Percentiles rank a stretch among this genome's conserved stretches.
These are phyloP conservation scores for Pseudocohnilembus persalinus DNA, from an alignment of 169 alveolate species.

Conservation along the genomic window DNA sequence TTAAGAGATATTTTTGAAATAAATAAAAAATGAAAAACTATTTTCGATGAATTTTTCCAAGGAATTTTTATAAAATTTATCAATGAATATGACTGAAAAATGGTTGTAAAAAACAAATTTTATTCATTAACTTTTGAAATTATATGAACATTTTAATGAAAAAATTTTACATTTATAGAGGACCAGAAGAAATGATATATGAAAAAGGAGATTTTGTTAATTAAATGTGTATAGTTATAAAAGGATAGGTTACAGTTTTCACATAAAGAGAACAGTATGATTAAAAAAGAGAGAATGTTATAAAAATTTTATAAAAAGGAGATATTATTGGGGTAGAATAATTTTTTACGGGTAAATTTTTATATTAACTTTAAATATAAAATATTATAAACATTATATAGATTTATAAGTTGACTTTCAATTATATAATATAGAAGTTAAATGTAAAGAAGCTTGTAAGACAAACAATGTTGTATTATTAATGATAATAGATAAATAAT, in stretches of 20 bases:
- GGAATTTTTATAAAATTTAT: background rate
- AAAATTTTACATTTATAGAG: background rate
- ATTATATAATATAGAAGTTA: no score
- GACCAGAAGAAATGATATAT: conserved; percentile 22
- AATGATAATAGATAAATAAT: conserved; percentile 3
- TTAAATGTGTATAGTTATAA: conserved; percentile 1
- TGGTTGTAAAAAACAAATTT: conserved; percentile 7
- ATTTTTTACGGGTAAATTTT: conserved; percentile 14
- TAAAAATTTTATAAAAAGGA: conserved; percentile 9
- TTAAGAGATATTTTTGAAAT: background rate
- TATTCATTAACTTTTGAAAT: no score
- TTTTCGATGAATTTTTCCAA: conserved; percentile 1
- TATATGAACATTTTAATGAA: no score
- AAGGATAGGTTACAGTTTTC: conserved; percentile 2
- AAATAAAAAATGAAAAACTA: background rate
- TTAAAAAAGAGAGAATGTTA: background rate
- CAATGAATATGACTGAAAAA: conserved; percentile 9
- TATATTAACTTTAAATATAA: no score
- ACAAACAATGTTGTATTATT: conserved; percentile 11
- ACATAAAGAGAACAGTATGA: background rate
- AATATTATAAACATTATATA: no score
- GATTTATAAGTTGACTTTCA: no score
- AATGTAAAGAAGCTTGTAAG: background rate
- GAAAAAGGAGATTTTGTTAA: background rate
- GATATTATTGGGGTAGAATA: conserved; percentile 10